Evolutionary conservation across 345 rosid species (phyloP), one percentile per base, ranked within the genome.

Genomic region (Citrus reticulata): DNA sequence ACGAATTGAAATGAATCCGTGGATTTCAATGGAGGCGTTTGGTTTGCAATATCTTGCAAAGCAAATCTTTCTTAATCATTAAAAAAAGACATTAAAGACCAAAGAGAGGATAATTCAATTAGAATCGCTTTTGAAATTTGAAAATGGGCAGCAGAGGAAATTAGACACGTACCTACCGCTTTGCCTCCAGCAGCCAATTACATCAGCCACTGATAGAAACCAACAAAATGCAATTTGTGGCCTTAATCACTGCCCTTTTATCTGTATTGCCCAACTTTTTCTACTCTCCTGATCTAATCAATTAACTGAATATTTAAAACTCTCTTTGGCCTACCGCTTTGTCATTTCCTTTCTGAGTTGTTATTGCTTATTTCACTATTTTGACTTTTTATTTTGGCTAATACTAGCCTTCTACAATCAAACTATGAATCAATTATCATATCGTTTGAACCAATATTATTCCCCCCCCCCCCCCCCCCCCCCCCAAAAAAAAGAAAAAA

Each of bases 311-410:
- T 1, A 17, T 4, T 54, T 51, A 17, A 58, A 27, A 30, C 4
- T 32, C 60, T 30, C 1, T n/a, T 57, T 72, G 65, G 54, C 76
- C 76, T n/a, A 58, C 76, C 76, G n/a, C 10, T 34, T 34, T 57
- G 64, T 72, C 64, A 17, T 34, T n/a, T 57, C 24, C 10, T 19
- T 27, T 70, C 20, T 3, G 34, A 9, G 25, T 34, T 70, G 74
- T 22, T 70, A 10, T n/a, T 5, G 7, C 14, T 13, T 14, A 13
- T 49, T 70, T 39, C 24, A n/a, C 29, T n/a, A 9, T 68, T 22
- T 39, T 68, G 54, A 39, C 7, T 7, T 24, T 40, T 2, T 13
- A 5, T 42, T 25, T 4, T 42, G 54, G 54, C 51, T 24, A 16
- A 64, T 64, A 5, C 14, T 46, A 46, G 39, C 39, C 68, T 32